Base-by-base conservation (phyloP, 805 yeast genomes). In the Barnettozyma botsteinii region DNA sequence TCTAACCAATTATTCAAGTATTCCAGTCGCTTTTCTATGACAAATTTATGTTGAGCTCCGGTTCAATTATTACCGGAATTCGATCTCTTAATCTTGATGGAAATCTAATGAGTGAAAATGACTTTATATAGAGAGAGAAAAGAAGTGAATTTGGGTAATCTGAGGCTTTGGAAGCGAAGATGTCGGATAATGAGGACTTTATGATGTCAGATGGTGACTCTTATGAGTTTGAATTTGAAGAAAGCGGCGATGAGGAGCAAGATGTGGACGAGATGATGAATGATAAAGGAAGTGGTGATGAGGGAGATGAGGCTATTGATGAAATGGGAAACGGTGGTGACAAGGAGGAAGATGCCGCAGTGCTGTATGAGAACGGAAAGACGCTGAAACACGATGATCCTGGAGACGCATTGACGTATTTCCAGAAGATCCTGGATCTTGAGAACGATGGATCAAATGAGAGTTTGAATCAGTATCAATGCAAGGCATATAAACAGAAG, bases 391-490 rank as follows among this genome's bases (percentile, higher is more conserved):
- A 44, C 13, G 57, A 52, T 4, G 56, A 58, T 15, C 43, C 50
- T 5, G 52, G 50, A 21, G 49, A 37, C 30, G 53, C 55, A 3
- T 6, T 50, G 18, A 39, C 14, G 3, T 17, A 43, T 28, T 55
- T 53, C 26, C 37, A 35, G 10, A 28, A 35, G 24, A 48, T 48
- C 1, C 33, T 61, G 59, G 67, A 59, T 42, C 53, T 59, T 33
- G 55, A 53, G 33, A 62, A 62, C 32, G 65, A 42, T 15, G 65
- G 62, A 37, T 68, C 64, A 26, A 69, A 61, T 18, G 65, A 53
- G 14, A 33, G 10, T 22, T 37, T 17, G 49, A 52, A 31, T 50
- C 43, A 33, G 7, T 22, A 14, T 12, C 47, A 53, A 36, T 53
- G 55, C 40, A 56, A 56, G 35, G 49, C 58, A 2, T 31, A 43